Percentiles rank a stretch among this genome's conserved stretches.
Conservation (phyloP, 2,329 filamentous ascomycete genomes). For the Ascochyta clinopodiicola region DNA sequence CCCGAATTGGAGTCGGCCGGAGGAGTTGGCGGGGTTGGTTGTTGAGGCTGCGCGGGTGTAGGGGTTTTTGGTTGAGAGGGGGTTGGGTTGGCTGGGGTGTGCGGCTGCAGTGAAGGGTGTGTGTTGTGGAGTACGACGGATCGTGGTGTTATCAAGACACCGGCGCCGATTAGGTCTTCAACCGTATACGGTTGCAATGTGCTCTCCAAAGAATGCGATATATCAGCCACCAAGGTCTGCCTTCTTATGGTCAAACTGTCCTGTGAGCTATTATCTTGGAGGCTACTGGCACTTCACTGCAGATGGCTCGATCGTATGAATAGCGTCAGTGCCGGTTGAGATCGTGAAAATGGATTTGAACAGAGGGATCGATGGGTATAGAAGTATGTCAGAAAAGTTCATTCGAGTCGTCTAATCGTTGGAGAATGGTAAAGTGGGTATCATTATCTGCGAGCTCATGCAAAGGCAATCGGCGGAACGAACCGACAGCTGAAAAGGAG, state of each 20-base stretch:
- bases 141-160: no score
- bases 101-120: no score
- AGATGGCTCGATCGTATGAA: no score
- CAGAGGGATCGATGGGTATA: neutral
- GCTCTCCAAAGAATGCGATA: neutral
- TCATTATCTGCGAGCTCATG: constrained; percentile 1
- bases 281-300: no score
- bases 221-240: neutral
- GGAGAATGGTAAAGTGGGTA: constrained; percentile 6
- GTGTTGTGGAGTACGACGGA: no score
- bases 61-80: neutral
- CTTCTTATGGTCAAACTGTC: neutral
- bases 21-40: constrained; percentile 34
- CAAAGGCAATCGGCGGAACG: neutral
- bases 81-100: no score
- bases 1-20: constrained; percentile 34
- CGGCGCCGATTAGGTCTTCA: no score
- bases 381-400: neutral
- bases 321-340: no score
- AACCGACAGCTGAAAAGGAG: neutral
- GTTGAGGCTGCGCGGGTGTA: constrained; percentile 11
- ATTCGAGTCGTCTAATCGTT: neutral
- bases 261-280: no score
- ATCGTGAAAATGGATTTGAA: neutral
- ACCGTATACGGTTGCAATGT: no score